Conservation (phyloP, 495 filamentous ascomycete genomes). For the Penicillium ochrochloron region DNA sequence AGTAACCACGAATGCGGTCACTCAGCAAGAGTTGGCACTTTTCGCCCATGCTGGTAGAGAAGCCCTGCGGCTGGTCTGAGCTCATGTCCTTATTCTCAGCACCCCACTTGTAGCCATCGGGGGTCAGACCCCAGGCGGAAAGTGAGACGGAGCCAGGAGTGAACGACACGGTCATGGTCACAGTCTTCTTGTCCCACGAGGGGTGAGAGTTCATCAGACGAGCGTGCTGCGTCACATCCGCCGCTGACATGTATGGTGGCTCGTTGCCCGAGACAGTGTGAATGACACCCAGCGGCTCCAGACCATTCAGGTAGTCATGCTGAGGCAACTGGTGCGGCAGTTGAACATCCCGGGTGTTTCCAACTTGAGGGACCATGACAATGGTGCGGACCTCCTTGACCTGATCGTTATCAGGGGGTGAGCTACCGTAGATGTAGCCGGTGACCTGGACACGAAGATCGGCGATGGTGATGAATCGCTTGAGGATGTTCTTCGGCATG, state of each 20-base stretch:
- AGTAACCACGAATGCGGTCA: constrained; percentile 91
- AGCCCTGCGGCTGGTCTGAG: constrained; percentile 91
- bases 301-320: constrained; percentile 83
- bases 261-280: constrained; percentile 96
- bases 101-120: constrained; percentile 95
- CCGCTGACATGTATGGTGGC: constrained; percentile 91
- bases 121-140: constrained; percentile 88
- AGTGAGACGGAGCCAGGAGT: constrained; percentile 98
- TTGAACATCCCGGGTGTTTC: constrained; percentile 88
- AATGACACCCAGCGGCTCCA: constrained; percentile 94
- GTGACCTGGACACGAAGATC: constrained; percentile 97
- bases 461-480: constrained; percentile 97
- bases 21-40: constrained; percentile 93
- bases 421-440: constrained; percentile 92
- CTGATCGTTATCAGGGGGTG: constrained; percentile 90
- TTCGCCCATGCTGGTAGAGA: constrained; percentile 89
- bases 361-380: constrained; percentile 97
- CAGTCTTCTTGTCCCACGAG: constrained; percentile 91
- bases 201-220: constrained; percentile 81
- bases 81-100: constrained; percentile 91
- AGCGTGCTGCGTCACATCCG: constrained; percentile 92
- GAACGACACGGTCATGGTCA: constrained; percentile 96
- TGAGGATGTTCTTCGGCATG: constrained; percentile 99
- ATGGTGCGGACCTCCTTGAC: constrained; percentile 97
- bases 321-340: constrained; percentile 90